Evolutionary conservation across 2,329 filamentous ascomycete species (phyloP).

Genomic region (Fusarium sp.): DNA sequence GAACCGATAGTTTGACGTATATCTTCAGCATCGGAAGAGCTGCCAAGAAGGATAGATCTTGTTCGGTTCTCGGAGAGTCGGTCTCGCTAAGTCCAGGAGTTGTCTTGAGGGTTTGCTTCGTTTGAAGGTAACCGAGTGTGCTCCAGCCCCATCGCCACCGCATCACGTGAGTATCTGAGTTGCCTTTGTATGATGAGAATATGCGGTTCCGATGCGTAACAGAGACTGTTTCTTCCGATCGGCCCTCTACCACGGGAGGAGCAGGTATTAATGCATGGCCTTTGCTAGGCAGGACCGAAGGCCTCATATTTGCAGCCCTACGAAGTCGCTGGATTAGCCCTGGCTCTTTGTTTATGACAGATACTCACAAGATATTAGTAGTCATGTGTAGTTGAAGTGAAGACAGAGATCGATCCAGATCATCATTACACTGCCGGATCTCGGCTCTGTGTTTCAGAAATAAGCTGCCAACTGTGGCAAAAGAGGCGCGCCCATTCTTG

Average conservation of each 20-base stretch:
- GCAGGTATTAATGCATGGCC: neutral
- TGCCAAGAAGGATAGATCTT: neutral
- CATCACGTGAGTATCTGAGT: neutral
- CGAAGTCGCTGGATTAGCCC: neutral
- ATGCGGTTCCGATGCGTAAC: neutral
- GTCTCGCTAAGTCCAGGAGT: neutral
- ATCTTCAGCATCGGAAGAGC: neutral
- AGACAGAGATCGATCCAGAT: neutral
- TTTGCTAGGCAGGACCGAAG: neutral
- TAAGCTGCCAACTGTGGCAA: neutral
- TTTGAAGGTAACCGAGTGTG: neutral
- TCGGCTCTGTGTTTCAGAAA: conserved; percentile 9
- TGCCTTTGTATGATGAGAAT: neutral
- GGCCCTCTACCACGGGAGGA: too few relatives aligned
- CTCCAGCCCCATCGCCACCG: neutral
- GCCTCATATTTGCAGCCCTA: neutral
- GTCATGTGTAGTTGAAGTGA: neutral
- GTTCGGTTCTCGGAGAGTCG: accelerated
- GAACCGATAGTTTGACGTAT: neutral
- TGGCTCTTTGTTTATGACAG: too few relatives aligned
- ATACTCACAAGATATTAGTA: neutral
- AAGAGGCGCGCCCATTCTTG: neutral
- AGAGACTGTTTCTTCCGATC: neutral
- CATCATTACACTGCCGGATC: neutral
- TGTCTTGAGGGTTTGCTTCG: neutral